A percentile compares a stretch with the other conserved stretches of the same genome.
phyloP scores from a whole-genome alignment of 129 eudicot species.

The sunflower (Helianthus annuus) region HanXRQr2.0-SUNRISE NC_035438.2:136035225-136035724 shows the following conservation, averaged over 20 bases:
- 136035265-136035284: too few relatives aligned
- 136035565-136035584: neutral
- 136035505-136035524: neutral
- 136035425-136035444: constrained; percentile 74
- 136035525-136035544: neutral
- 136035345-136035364: too few relatives aligned
- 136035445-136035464: constrained; percentile 77
- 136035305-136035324: too few relatives aligned
- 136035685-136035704: neutral
- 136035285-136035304: too few relatives aligned
- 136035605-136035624: neutral
- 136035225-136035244: too few relatives aligned
- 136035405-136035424: constrained; percentile 62
- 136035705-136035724: neutral
- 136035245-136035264: too few relatives aligned
- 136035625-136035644: neutral
- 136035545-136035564: neutral
- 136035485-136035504: neutral
- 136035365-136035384: too few relatives aligned
- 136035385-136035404: too few relatives aligned
- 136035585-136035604: neutral
- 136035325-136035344: too few relatives aligned
- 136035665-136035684: neutral
- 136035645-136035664: neutral
- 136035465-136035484: constrained; percentile 2